Base-by-base conservation (phyloP, 306 rosid species). In the Pyrus betulifolia region DNA sequence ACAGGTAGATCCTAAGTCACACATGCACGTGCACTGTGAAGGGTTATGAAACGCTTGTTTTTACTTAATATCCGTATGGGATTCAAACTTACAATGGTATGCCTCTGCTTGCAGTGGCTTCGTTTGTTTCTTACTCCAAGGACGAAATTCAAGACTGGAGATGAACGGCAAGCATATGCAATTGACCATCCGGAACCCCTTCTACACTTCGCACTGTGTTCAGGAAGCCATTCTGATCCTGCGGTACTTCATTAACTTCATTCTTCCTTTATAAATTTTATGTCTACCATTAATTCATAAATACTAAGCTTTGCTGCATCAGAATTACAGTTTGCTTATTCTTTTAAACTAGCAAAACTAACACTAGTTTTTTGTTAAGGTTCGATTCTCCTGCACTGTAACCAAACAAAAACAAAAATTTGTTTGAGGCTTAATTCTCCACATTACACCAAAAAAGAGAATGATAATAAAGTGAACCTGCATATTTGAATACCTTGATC, bases 181-280 rank as follows among this genome's bases (percentile, higher is more conserved):
- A 71, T 95, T 9, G 83, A 87, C 64, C 90, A 74, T 76, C 82
- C 91, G 40, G 99, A 95, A 78, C 97, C 97, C 69, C 99, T 92
- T 78, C 78, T 94, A 58, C 93, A 89, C 81, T 92, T 95, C 42
- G 96, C 91, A 12, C 96, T 95, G 69, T 92, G 93, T 80, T 88
- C 96, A 0, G 99, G 97, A 83, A 89, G 89, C 92, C 99, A 92
- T 84, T 95, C 97, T 52, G 99, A 95, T 80, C 97, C 99, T 4
- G 96, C 97, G 87, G 99, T 95, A 92, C 66, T 70, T 62, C 30
- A 77, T 45, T 38, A 6, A 65, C 76, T 81, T 76, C 35, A 25
- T 18, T 73, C 71, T 13, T 4, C 27, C 19, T 72, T 18, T 70
- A 65, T 72, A 13, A 17, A 61, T 54, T 54, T 18, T 23, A 22